A percentile compares a stretch with the other conserved stretches of the same genome.
These are phyloP conservation scores for Hypholoma sublateritium DNA, from an alignment of 768 basidiomycete genomes.

Conservation along the genomic window DNA sequence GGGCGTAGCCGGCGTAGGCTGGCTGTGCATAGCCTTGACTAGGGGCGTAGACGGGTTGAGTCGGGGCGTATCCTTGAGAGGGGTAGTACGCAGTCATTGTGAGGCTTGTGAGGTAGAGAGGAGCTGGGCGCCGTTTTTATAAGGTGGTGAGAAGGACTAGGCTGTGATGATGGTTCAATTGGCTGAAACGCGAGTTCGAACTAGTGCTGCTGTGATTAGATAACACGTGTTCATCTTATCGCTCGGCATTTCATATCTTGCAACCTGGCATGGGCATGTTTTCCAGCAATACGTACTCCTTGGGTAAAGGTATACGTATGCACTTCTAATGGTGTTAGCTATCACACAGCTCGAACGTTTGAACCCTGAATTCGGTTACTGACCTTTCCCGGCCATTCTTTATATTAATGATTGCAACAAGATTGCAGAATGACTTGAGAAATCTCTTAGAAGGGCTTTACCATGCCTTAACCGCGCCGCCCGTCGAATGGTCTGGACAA, in stretches of 20 bases:
- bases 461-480: too few relatives aligned
- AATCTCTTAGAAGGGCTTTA: too few relatives aligned
- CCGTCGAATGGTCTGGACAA: too few relatives aligned
- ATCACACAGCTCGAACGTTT: too few relatives aligned
- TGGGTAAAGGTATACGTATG: neutral
- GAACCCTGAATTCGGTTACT: too few relatives aligned
- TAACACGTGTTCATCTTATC: conserved; percentile 5
- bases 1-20: conserved; percentile 24
- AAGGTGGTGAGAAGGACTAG: neutral
- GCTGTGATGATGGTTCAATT: neutral
- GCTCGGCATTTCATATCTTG: neutral
- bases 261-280: neutral
- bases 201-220: neutral
- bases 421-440: too few relatives aligned
- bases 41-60: conserved; percentile 32
- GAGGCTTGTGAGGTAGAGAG: neutral
- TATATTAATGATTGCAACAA: too few relatives aligned
- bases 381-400: too few relatives aligned
- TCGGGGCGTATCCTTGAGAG: conserved; percentile 30
- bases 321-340: neutral
- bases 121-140: neutral
- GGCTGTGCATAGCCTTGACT: conserved; percentile 23
- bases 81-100: conserved; percentile 39
- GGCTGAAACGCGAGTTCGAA: neutral
- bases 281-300: neutral